These are phyloP conservation scores for Sarcomyxa edulis DNA, from an alignment of 768 basidiomycete genomes.

Conservation along the genomic window DNA sequence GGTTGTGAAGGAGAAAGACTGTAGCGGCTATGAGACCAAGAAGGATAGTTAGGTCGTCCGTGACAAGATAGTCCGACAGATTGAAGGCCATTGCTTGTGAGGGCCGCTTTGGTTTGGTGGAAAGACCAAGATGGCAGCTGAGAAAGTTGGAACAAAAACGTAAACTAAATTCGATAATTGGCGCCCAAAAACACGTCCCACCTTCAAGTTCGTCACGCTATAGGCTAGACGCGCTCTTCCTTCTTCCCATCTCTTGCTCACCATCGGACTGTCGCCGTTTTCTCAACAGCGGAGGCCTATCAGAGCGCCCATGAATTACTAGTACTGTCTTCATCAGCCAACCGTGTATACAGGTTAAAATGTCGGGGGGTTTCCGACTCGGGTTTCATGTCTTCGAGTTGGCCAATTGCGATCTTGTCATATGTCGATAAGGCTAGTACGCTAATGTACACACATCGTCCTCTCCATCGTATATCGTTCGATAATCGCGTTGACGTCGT, in stretches of 20 bases:
- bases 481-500: slow-evolving; percentile 19
- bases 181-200: slow-evolving; percentile 4
- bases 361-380: no score
- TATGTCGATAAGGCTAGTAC: no score
- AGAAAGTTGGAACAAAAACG: not conserved
- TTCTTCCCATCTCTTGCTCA: slow-evolving; percentile 11
- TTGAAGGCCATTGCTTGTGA: slow-evolving; percentile 25
- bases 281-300: no score
- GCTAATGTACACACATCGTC: slow-evolving; percentile 1
- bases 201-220: slow-evolving; percentile 19
- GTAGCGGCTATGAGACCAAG: slow-evolving; percentile 72
- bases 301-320: no score
- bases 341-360: no score
- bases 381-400: no score
- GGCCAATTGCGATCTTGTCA: no score
- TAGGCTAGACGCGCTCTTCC: slow-evolving; percentile 13
- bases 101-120: not conserved
- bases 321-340: no score
- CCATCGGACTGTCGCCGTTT: not conserved
- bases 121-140: no score
- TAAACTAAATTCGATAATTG: not conserved
- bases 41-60: slow-evolving; percentile 76
- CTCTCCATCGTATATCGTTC: slow-evolving; percentile 5
- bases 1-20: slow-evolving; percentile 69
- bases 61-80: slow-evolving; percentile 56